Evolutionary conservation across 805 yeast genomes (phyloP), one percentile per base, ranked within the genome.

Genomic region (Candida ovalis): DNA sequence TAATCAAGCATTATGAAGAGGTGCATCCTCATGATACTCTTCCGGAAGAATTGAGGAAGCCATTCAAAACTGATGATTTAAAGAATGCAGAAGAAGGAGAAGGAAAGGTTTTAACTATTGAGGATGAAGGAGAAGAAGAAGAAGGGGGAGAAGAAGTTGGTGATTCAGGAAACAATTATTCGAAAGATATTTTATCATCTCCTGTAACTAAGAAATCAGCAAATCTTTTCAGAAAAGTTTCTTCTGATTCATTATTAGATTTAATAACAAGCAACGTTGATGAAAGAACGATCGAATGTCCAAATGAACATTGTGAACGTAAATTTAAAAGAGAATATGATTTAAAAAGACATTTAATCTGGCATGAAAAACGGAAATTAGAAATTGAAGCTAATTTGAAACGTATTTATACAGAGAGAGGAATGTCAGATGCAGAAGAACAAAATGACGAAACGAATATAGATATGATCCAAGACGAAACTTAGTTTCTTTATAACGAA

Each of bases 1-100:
- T 86, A 24, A 57, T 79, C 0, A 64, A 64, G 0, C 96, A 88
- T 64, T 81, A 80, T 60, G 65, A 71, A 40, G 53, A 59, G n/a
- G 66, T 60, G n/a, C 84, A 78, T 50, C 58, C 59, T 1, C 42
- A 42, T 7, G 23, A 49, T 6, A 50, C 47, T 3, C 33, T 57
- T 15, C 62, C 61, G 1, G 53, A 45, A 12, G 47, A 39, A 30
- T 44, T 53, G 35, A 35, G 18, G 27, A 50, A 54, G 22, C 40
- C 27, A 7, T 15, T 22, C 22, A 32, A 28, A 40, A 19, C 7
- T 30, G 35, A 30, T 17, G 35, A 30, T 15, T 17, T 30, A 13
- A 30, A 30, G 15, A 15, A 10, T 15, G n/a, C 35, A 10, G 22
- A 21, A 35, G 22, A 18, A 19, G 27, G 23, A 36, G 33, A n/a